Conservation (phyloP, 441 rosid genomes). For the Gossypium trilobum region DNA sequence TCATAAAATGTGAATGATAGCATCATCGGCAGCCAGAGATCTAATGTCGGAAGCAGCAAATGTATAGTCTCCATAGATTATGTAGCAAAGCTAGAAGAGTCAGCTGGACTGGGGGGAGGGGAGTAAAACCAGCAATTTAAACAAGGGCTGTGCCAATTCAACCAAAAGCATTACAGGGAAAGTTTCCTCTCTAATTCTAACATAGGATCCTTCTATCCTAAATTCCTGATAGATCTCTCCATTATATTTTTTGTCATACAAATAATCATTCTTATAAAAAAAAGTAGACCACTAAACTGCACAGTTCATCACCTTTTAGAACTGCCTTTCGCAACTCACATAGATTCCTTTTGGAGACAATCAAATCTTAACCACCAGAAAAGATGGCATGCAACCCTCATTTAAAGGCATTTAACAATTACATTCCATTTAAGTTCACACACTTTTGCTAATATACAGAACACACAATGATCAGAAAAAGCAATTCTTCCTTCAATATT, state of each 20-base stretch:
- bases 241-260: not conserved
- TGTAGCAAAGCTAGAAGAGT: slow-evolving; percentile 5
- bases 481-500: not conserved
- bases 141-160: not conserved
- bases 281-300: not conserved
- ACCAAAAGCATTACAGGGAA: not conserved
- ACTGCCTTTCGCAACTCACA: not conserved
- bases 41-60: not conserved
- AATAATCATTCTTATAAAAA: not conserved
- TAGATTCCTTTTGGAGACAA: not conserved
- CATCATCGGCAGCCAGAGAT: not conserved
- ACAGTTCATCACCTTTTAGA: slow-evolving; percentile 1
- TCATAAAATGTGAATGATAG: not conserved
- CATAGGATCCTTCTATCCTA: not conserved
- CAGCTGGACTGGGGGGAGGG: not conserved
- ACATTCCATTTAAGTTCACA: not conserved
- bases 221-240: not conserved
- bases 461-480: not conserved
- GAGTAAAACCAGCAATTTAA: not conserved
- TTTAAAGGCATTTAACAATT: not conserved
- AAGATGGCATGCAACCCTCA: not conserved
- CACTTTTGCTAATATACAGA: not conserved
- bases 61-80: not conserved
- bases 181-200: not conserved
- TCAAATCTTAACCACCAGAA: not conserved